Base-by-base conservation (phyloP, 2,329 filamentous ascomycete genomes). In the Fusarium sambucinum region DNA sequence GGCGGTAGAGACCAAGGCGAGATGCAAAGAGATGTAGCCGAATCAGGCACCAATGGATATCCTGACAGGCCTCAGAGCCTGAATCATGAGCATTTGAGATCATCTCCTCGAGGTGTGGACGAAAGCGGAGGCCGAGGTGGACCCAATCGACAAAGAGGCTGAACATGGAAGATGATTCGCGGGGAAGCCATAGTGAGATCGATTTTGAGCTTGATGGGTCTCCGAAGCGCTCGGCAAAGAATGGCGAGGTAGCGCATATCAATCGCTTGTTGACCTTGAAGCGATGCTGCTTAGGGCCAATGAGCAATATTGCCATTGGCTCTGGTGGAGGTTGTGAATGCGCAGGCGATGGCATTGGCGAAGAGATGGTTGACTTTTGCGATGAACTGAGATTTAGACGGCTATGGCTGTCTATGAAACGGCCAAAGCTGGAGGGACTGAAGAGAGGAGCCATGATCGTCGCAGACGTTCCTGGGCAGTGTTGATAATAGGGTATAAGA, bases 11-110 rank as follows among this genome's bases (percentile, higher is more conserved):
- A 48, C 80, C 80, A 68, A 86, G 81, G 55, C 81, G 78, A 5
- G 85, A 82, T 42, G 86, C 86, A 75, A 88, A 88, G 52, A 89
- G 79, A 70, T 89, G 86, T 14, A 88, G 79, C 35, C 82, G 82
- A 54, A 88, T 83, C 9, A 88, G 79, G 61, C 84, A 83, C 84
- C 85, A 87, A 74, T 87, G 86, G 6, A 87, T 77, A 30, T 79
- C 79, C 69, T 79, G 80, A 69, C 69, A 74, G 12, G 74, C 69
- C 32, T 73, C 69, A 19, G 71, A 59, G 19, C 71, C 73, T 25
- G 75, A 70, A 47, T 77, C 63, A 58, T 76, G 71, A 53, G 77
- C 77, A 21, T 65, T 61, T 33, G 68, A 58, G 29, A 84, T 72
- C 63, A 80, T 78, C 23, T 79, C 74, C 62, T 84, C 82, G 60